These are phyloP conservation scores for Paecilomyces niveus DNA, from an alignment of 2,329 filamentous ascomycete genomes.

Conservation along the genomic window DNA sequence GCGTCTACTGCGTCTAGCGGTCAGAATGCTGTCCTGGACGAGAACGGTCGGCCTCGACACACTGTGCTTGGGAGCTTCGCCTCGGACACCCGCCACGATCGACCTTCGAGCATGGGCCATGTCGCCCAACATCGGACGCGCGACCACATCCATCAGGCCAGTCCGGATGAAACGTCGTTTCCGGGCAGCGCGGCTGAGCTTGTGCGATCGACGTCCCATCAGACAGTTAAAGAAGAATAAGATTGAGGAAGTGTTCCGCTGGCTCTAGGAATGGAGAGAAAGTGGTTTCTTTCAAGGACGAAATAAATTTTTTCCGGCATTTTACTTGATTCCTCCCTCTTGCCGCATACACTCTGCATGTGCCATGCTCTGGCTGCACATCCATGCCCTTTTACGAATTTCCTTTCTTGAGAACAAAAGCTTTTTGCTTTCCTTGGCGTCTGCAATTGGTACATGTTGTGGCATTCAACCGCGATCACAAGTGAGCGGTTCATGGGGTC, in stretches of 20 bases:
- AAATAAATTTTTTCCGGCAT: background rate
- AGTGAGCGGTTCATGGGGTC: constrained; percentile 4
- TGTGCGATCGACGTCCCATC: constrained; percentile 26
- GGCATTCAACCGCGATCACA: background rate
- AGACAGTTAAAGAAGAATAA: constrained; percentile 3
- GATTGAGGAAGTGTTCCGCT: constrained; percentile 2
- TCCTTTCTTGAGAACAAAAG: constrained; percentile 8
- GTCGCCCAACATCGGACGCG: constrained; percentile 42
- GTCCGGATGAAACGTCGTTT: constrained; percentile 29
- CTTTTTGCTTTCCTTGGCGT: constrained; percentile 1
- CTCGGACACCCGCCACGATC: constrained; percentile 18
- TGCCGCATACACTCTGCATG: background rate
- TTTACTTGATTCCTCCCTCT: constrained; percentile 1
- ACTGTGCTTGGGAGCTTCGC: constrained; percentile 22
- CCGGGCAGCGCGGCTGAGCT: constrained; percentile 39
- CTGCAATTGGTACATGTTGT: background rate
- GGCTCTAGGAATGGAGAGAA: background rate
- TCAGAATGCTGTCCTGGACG: constrained; percentile 16
- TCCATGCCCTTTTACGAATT: constrained; percentile 14
- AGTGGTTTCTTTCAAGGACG: background rate
- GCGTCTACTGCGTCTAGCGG: constrained; percentile 30
- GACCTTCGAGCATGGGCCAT: constrained; percentile 45
- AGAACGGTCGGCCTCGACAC: constrained; percentile 18
- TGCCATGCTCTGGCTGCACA: constrained; percentile 1
- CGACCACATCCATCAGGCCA: constrained; percentile 41